Base-by-base conservation (phyloP, 2,329 filamentous ascomycete genomes). In the Scedosporium boydii region DNA sequence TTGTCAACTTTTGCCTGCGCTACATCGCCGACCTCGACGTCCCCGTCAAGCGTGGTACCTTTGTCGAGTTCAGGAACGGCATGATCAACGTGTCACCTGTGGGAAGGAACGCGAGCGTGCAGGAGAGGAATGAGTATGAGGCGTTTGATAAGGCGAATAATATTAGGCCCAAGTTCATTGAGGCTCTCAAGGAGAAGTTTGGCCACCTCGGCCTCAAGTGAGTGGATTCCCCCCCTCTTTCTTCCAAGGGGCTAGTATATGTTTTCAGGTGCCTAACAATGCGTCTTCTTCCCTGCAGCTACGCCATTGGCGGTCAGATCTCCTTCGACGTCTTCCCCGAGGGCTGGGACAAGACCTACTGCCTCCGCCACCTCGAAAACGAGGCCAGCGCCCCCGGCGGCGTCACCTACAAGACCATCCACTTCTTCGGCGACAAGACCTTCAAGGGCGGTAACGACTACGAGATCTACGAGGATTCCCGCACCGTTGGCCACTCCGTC, bases 321-420 rank as follows among this genome's bases (percentile, higher is more conserved):
- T 97, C 93, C 64, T 99, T 99, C 75, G 95, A 99, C 73, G 90
- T 98, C 70, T 99, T 99, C 83, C 95, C 95, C 66, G 85, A 81
- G 2, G 95, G 95, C 71, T 99, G 95, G 95, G 95, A 99, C 80
- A 99, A 98, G 87, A 96, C 91, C 9, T 99, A 96, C 83, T 97
- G 93, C 79, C 82, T 98, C 68, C 81, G 85, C 69, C 93, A 97
- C 76, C 80, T 98, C 65, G 91, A 95, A 78, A 83, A 83, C 66
- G 93, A 97, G 75, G 87, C 88, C 66, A 78, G 82, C 77, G 81
- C 83, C 73, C 80, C 83, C 48, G 87, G 85, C 70, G 87, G 88
- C 65, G 80, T 96, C 66, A 78, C 87, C 26, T 98, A 93, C 81
- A 90, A 86, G 68, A 93, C 85, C 55, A 89, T 98, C 69, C 95